Percentiles rank a stretch among this genome's conserved stretches.
phyloP scores from a whole-genome alignment of 1,284 basidiomycete species.

The Ganoderma resinaceum region DNA sequence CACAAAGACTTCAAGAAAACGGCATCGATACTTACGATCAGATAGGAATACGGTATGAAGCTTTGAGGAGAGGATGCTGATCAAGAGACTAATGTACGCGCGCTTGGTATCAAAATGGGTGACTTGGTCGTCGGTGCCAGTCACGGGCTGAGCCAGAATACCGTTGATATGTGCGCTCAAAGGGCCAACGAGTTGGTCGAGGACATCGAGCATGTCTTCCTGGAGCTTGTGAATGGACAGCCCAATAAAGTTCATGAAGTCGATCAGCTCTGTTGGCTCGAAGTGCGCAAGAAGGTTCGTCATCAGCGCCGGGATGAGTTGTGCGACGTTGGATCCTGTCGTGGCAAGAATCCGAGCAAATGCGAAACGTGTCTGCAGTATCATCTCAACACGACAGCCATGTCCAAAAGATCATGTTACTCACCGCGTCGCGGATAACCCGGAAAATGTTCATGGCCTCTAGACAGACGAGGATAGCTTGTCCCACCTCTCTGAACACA shows the following conservation, averaged over 20 bases:
- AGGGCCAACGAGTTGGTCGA: constrained; percentile 92
- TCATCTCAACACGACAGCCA: background rate
- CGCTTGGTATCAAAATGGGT: constrained; percentile 89
- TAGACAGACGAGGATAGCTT: constrained; percentile 88
- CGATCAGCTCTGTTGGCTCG: constrained; percentile 91
- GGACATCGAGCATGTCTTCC: constrained; percentile 82
- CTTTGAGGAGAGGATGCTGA: constrained; percentile 82
- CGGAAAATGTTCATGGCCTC: constrained; percentile 90
- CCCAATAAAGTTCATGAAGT: constrained; percentile 95
- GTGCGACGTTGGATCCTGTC: constrained; percentile 84
- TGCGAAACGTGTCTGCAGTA: constrained; percentile 84
- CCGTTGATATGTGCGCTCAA: constrained; percentile 86
- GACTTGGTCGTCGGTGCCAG: constrained; percentile 91
- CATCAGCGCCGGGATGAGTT: constrained; percentile 88
- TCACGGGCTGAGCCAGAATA: constrained; percentile 83
- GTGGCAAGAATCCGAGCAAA: constrained; percentile 94
- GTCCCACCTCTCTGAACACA: constrained; percentile 89
- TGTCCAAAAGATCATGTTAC: constrained; percentile 40
- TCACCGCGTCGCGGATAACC: constrained; percentile 91
- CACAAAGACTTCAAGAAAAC: background rate
- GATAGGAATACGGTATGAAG: constrained; percentile 89
- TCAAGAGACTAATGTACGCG: constrained; percentile 88
- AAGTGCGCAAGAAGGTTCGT: constrained; percentile 89
- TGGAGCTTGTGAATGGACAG: constrained; percentile 93
- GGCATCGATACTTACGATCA: constrained; percentile 65